Evolutionary conservation across 331 rosid genomes (phyloP), one percentile per base, ranked within the genome.

Genomic region (Malus hybrid): DNA sequence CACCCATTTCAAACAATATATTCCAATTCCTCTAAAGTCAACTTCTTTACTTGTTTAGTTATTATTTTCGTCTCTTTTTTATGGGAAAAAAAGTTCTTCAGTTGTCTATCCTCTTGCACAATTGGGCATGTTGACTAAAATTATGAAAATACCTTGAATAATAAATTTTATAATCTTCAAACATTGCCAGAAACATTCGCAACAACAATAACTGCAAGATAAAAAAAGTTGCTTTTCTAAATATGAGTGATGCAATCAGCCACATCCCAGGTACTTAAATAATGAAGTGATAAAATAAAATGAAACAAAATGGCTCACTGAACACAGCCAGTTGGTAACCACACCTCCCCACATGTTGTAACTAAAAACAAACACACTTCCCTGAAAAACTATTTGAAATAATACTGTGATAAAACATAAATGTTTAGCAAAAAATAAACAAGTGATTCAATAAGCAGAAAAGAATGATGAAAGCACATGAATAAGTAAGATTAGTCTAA

Each of bases 401-500:
- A 77, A 48, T 48, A 65, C 13, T 59, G 31, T 33, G n/a, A 36
- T 27, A 22, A 19, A 4, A 22, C 3, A 24, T 15, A 54, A 54
- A 3, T 24, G 56, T 54, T 48, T 29, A 46, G 71, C 7, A 64
- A 19, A 54, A 33, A 5, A 16, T 10, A 7, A 54, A 33, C 16
- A 46, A 4, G 4, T 14, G 13, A 7, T 0, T 22, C 1, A 46
- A 24, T 64, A 63, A 54, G 14, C 57, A 44, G 13, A 24, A 18
- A 16, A 24, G 39, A 20, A 48, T 57, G 48, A 55, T 18, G 64
- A 22, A 76, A 31, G 34, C 39, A 70, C 73, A 66, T 6, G 39
- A 28, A 18, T 56, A 67, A 73, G 65, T 18, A 24, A 67, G 80
- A 77, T 32, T 24, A 36, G 18, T 48, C 79, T 76, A 80, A 86